Conservation (phyloP, 768 basidiomycete genomes). For the Hirschioporus abietinus region DNA sequence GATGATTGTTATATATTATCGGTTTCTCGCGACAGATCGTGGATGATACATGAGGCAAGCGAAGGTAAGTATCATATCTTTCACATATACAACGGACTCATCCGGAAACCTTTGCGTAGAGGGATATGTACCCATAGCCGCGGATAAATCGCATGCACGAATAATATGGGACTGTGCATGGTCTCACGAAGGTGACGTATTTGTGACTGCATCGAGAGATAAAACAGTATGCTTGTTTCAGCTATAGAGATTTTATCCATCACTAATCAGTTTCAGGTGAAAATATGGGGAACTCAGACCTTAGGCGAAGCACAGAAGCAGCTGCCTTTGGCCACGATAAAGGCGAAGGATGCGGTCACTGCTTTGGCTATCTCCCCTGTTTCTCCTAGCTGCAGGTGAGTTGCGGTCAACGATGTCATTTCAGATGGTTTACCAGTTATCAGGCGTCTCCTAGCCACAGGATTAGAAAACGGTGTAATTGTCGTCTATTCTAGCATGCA, state of each 20-base stretch:
- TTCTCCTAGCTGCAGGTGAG: slow-evolving; percentile 37
- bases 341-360: slow-evolving; percentile 72
- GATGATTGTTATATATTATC: slow-evolving; percentile 76
- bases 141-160: slow-evolving; percentile 81
- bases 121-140: slow-evolving; percentile 58
- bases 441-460: slow-evolving; percentile 68
- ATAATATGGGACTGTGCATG: slow-evolving; percentile 97
- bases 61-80: slow-evolving; percentile 34
- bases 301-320: slow-evolving; percentile 40
- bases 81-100: slow-evolving; percentile 8
- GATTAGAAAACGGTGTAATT: slow-evolving; percentile 79
- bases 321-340: slow-evolving; percentile 55
- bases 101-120: slow-evolving; percentile 10
- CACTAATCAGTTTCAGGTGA: slow-evolving; percentile 50
- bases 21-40: slow-evolving; percentile 88
- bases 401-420: slow-evolving; percentile 1
- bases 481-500: slow-evolving; percentile 45
- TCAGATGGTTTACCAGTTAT: not conserved
- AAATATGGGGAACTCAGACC: slow-evolving; percentile 57
- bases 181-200: slow-evolving; percentile 68
- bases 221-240: slow-evolving; percentile 60
- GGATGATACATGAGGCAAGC: slow-evolving; percentile 67
- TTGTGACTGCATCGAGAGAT: slow-evolving; percentile 93
- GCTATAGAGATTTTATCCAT: not conserved
- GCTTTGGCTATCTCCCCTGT: slow-evolving; percentile 62